These are phyloP conservation scores for Xylaria sp. DNA, from an alignment of 495 filamentous ascomycete species.

Conservation along the genomic window DNA sequence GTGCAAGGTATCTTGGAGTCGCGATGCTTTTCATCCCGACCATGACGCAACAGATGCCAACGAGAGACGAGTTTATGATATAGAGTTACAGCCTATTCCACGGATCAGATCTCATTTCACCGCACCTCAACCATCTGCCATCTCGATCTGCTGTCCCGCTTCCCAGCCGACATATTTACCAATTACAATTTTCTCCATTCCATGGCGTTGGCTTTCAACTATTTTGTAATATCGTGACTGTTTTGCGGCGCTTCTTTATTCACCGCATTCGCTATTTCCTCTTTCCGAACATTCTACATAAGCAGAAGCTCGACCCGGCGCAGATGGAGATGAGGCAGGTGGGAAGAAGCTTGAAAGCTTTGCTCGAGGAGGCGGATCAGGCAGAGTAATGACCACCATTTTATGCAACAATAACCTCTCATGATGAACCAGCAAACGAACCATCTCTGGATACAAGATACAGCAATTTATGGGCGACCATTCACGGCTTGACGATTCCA, in stretches of 20 bases:
- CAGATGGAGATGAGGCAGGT: constrained; percentile 39
- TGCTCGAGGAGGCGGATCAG: constrained; percentile 39
- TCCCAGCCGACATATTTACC: constrained; percentile 27
- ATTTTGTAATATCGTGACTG: constrained; percentile 44
- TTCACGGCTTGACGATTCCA: constrained; percentile 47
- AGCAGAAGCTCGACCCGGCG: constrained; percentile 36
- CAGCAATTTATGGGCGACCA: constrained; percentile 47
- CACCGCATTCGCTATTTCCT: constrained; percentile 30
- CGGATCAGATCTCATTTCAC: constrained; percentile 20
- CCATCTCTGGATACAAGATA: constrained; percentile 47
- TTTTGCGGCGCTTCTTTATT: constrained; percentile 36
- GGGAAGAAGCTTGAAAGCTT: constrained; percentile 33
- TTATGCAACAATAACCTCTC: constrained; percentile 41
- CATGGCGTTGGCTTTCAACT: constrained; percentile 33
- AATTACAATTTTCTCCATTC: constrained; percentile 11
- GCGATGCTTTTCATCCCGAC: constrained; percentile 3
- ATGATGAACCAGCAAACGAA: constrained; percentile 43
- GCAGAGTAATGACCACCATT: constrained; percentile 30
- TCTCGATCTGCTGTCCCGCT: constrained; percentile 26
- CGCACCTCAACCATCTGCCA: constrained; percentile 25
- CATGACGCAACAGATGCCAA: constrained; percentile 18
- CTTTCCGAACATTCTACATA: constrained; percentile 36
- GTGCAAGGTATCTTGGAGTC: neutral
- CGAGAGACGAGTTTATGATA: constrained; percentile 33
- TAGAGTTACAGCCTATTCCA: constrained; percentile 28